Conservation (phyloP, 306 rosid genomes). For the Begonia masoniana region DNA sequence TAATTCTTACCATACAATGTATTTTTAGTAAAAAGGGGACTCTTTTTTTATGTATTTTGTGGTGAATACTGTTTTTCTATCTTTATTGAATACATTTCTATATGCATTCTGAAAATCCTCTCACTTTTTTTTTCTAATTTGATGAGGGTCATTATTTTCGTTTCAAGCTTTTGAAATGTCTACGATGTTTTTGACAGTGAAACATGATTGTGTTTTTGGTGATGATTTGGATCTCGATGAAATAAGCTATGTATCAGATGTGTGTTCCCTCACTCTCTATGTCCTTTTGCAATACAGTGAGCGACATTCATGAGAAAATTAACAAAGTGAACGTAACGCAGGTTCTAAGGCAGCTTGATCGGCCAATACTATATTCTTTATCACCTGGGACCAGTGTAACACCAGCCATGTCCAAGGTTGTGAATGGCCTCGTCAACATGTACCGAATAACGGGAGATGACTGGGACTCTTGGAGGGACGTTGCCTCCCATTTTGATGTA, state of each 20-base stretch:
- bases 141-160: no score
- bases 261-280: constrained; percentile 9
- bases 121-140: no score
- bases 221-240: constrained; percentile 71
- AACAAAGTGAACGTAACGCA: constrained; percentile 7
- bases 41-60: no score
- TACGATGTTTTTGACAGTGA: constrained; percentile 35
- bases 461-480: constrained; percentile 79
- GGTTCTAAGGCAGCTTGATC: constrained; percentile 56
- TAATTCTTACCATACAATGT: no score
- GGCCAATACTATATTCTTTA: constrained; percentile 55
- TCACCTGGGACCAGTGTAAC: constrained; percentile 90
- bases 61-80: no score
- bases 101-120: no score
- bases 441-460: constrained; percentile 93
- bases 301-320: not conserved
- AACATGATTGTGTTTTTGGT: constrained; percentile 92
- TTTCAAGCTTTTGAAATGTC: no score
- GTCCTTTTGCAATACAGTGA: no score
- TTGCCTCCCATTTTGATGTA: constrained; percentile 55
- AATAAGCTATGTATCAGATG: constrained; percentile 66
- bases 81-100: no score
- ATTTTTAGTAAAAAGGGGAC: no score
- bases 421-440: constrained; percentile 71
- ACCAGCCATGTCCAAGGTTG: constrained; percentile 60